Evolutionary conservation across 129 eudicot genomes (phyloP).

Genomic region (Erigeron canadensis): DNA sequence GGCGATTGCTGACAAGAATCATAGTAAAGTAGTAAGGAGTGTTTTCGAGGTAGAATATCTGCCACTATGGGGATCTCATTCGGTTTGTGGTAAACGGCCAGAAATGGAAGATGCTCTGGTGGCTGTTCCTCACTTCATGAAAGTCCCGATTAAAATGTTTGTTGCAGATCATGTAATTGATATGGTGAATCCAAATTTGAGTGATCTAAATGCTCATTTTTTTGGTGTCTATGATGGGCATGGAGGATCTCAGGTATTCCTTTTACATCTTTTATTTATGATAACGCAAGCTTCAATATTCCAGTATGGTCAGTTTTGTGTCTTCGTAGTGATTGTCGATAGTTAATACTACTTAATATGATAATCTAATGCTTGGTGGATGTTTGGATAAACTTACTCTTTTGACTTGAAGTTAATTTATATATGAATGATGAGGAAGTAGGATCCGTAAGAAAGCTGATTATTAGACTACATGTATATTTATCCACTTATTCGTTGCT

Average conservation of each 20-base stretch:
- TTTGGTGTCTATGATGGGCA: conserved; percentile 95
- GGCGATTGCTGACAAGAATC: conserved; percentile 52
- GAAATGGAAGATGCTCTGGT: conserved; percentile 94
- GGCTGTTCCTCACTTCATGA: conserved; percentile 66
- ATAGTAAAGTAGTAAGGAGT: conserved; percentile 50
- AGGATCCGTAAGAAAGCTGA: background rate
- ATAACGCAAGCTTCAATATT: background rate
- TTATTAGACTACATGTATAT: background rate
- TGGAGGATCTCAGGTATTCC: conserved; percentile 84
- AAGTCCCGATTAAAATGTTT: conserved; percentile 75
- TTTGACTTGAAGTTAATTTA: background rate
- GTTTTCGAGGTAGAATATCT: conserved; percentile 65
- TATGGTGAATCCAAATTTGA: conserved; percentile 55
- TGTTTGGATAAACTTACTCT: background rate
- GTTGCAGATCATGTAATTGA: conserved; percentile 46
- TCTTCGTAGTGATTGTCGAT: background rate
- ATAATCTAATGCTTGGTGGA: background rate
- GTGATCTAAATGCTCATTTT: conserved; percentile 61
- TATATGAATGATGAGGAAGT: background rate
- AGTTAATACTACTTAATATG: background rate
- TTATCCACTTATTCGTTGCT: background rate
- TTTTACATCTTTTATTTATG: background rate
- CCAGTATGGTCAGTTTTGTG: background rate
- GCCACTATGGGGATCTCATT: conserved; percentile 89
- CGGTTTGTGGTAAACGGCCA: conserved; percentile 76